Base-by-base conservation (phyloP, 371 early-diverging fungal species). In the Mucor mucedo region DNA sequence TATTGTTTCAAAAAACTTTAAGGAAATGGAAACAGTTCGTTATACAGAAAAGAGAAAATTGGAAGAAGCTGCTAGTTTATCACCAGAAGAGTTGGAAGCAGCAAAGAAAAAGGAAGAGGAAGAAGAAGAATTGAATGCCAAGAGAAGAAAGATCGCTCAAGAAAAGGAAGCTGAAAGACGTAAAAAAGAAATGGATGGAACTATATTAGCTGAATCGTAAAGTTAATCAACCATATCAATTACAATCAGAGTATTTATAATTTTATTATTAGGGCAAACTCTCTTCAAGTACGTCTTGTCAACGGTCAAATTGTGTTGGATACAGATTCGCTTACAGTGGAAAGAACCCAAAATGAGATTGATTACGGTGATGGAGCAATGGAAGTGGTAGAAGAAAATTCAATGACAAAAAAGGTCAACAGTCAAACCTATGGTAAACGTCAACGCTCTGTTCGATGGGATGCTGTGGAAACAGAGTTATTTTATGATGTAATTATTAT, bases 381-480 rank as follows among this genome's bases (percentile, higher is more conserved):
- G 80, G 90, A 92, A 67, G 73, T 86, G 1, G 87, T 91, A 1
- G 92, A 89, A 65, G 92, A 92, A 76, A 84, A 77, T 0, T 66
- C 80, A 0, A 75, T 74, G 57, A 76, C 84, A 2, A 76, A 75
- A 54, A 75, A 80, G 40, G 75, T 88, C 44, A 92, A 89, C 63
- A 86, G 85, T 63, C 53, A 63, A 0, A 80, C 87, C 0, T 88
- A 75, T 63, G 80, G 81, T 11, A 84, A 69, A 62, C 70, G 68
- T 63, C 56, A 58, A 21, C 44, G 53, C 33, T 73, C 67, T 0
- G 64, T 73, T 28, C 63, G 78, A 61, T 91, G 93, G 93, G 70
- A 78, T 1, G 70, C 58, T 0, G 74, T 69, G 7, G 87, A 86
- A 42, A 91, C 90, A 4, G 85, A 82, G 5, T 50, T 60, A 7